phyloP scores from a whole-genome alignment of 2,329 filamentous ascomycete genomes.

The Fusarium domesticum region DNA sequence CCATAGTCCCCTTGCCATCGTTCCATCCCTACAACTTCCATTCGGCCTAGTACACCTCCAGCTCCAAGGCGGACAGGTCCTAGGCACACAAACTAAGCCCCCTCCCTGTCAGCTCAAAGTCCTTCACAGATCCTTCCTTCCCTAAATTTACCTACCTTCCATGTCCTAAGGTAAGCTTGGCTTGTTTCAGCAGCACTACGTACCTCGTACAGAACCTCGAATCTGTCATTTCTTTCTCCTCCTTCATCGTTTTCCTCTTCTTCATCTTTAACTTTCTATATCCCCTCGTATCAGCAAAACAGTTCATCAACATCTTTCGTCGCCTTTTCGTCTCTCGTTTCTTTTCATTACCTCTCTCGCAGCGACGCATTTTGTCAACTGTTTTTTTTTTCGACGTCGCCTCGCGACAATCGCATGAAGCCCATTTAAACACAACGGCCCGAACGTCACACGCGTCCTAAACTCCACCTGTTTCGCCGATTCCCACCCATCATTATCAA shows the following conservation, averaged over 20 bases:
- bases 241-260: conserved; percentile 21
- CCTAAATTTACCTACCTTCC: not conserved
- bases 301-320: conserved; percentile 10
- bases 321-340: conserved; percentile 19
- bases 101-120: no score
- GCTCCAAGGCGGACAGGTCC: no score
- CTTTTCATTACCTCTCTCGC: conserved; percentile 10
- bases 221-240: conserved; percentile 21
- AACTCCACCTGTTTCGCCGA: not conserved
- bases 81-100: no score
- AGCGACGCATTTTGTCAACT: conserved; percentile 9
- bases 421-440: not conserved
- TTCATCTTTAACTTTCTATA: conserved; percentile 11
- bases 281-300: conserved; percentile 14
- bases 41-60: no score
- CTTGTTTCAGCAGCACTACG: conserved; percentile 2
- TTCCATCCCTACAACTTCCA: no score
- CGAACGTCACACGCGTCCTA: not conserved
- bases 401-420: not conserved
- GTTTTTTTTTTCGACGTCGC: conserved; percentile 9
- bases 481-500: not conserved
- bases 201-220: conserved; percentile 2
- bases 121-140: not conserved
- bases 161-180: not conserved
- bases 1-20: no score